A percentile compares a stretch with the other conserved stretches of the same genome.
phyloP scores from a whole-genome alignment of 768 basidiomycete genomes.

The Russula virescens region DNA sequence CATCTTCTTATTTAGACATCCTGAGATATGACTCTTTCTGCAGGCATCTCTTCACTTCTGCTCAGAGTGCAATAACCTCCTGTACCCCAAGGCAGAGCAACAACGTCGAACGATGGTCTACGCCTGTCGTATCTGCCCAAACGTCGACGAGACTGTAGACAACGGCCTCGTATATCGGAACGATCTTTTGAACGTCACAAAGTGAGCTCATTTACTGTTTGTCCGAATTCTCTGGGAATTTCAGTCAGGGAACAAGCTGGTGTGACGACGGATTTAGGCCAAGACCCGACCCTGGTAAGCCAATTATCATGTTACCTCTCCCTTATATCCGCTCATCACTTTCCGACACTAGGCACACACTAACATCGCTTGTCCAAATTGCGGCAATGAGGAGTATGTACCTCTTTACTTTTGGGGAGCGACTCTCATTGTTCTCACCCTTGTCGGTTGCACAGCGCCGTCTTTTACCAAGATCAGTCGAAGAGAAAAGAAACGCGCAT shows the following conservation, averaged over 20 bases:
- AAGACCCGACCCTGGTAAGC: conserved; percentile 81
- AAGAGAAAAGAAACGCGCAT: conserved; percentile 94
- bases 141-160: conserved; percentile 76
- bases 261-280: conserved; percentile 79
- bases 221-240: conserved; percentile 10
- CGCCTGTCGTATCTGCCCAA: conserved; percentile 81
- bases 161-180: conserved; percentile 92
- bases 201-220: conserved; percentile 43
- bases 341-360: conserved; percentile 61
- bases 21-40: background rate
- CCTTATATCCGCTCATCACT: conserved; percentile 5
- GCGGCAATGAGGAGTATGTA: conserved; percentile 70
- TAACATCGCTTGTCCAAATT: conserved; percentile 76
- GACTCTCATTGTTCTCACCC: background rate
- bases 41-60: conserved; percentile 88
- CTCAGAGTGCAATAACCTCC: conserved; percentile 90
- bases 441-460: conserved; percentile 50
- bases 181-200: conserved; percentile 88
- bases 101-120: conserved; percentile 83
- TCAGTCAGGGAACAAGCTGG: conserved; percentile 81
- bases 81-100: conserved; percentile 90
- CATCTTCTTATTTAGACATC: background rate
- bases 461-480: conserved; percentile 95
- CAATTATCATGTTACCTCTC: background rate
- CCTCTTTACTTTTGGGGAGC: background rate